phyloP scores from a whole-genome alignment of 768 basidiomycete species.

The Phlegmacium glaucopus region DNA sequence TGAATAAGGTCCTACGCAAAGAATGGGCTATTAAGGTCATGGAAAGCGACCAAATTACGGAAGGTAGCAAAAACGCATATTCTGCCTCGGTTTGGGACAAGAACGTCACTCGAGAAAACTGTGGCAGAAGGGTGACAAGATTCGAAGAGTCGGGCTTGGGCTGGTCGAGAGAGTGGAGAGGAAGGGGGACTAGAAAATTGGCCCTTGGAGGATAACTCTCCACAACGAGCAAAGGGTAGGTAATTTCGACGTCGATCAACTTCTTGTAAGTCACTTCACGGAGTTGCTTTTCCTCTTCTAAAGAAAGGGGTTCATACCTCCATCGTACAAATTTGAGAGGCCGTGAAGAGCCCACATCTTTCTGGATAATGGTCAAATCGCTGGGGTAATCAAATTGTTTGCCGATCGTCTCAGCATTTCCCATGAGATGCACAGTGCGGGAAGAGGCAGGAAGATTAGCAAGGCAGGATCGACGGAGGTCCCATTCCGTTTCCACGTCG shows the following conservation, averaged over 20 bases:
- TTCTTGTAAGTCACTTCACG: conserved; percentile 11
- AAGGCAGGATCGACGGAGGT: conserved; percentile 48
- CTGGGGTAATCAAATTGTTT: conserved; percentile 40
- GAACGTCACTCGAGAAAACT: conserved; percentile 43
- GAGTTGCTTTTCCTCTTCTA: conserved; percentile 48
- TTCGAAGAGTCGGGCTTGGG: conserved; percentile 13
- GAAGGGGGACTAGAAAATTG: conserved; percentile 57
- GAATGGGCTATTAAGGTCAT: conserved; percentile 49
- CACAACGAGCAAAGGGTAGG: conserved; percentile 64
- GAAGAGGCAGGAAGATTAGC: conserved; percentile 10
- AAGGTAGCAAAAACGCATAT: conserved; percentile 59
- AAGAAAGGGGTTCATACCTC: conserved; percentile 46
- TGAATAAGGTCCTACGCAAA: conserved; percentile 46
- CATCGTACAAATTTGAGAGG: conserved; percentile 54
- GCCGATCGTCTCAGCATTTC: conserved; percentile 46
- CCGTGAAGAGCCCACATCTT: conserved; percentile 41
- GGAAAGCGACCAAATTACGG: conserved; percentile 57
- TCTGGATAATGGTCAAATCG: conserved; percentile 52
- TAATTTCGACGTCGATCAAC: conserved; percentile 39
- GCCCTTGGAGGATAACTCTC: conserved; percentile 46
- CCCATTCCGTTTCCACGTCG: conserved; percentile 43
- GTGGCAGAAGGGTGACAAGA: conserved; percentile 40
- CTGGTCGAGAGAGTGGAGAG: conserved; percentile 8
- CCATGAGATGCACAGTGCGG: conserved; percentile 19
- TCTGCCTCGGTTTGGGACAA: conserved; percentile 51